A percentile compares a stretch with the other conserved stretches of the same genome.
Conservation (phyloP, 768 basidiomycete species). For the Xerocomellus intermedius region DNA sequence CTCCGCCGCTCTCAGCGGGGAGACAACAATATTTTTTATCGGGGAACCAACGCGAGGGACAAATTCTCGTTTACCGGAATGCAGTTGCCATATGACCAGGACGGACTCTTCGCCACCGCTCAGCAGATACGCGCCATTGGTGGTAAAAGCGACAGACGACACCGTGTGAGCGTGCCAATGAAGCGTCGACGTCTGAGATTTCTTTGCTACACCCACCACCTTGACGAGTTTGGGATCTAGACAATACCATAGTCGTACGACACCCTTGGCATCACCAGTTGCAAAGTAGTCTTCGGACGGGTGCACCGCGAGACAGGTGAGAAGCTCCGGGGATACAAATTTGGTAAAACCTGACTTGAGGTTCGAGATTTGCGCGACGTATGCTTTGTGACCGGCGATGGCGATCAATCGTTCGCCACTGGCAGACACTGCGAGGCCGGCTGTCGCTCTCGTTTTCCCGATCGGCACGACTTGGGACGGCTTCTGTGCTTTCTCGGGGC, state of each 20-base stretch:
- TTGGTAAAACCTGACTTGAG: constrained; percentile 71
- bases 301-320: constrained; percentile 86
- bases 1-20: constrained; percentile 48
- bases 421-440: constrained; percentile 69
- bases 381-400: constrained; percentile 72
- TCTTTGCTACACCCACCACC: constrained; percentile 67
- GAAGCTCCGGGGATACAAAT: constrained; percentile 73
- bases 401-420: constrained; percentile 78
- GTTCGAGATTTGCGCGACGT: constrained; percentile 61
- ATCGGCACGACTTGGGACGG: constrained; percentile 53
- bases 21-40: constrained; percentile 67
- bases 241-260: constrained; percentile 92
- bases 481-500: constrained; percentile 41
- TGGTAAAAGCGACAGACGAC: constrained; percentile 79
- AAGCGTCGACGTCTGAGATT: constrained; percentile 77
- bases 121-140: constrained; percentile 88
- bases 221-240: constrained; percentile 58
- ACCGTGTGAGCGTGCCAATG: constrained; percentile 99
- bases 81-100: constrained; percentile 95
- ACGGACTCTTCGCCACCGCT: constrained; percentile 96
- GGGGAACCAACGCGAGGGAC: constrained; percentile 90
- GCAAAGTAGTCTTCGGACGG: constrained; percentile 93
- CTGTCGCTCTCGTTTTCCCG: constrained; percentile 65
- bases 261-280: constrained; percentile 85
- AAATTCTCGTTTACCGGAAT: constrained; percentile 86